These are phyloP conservation scores for Petunia secreta DNA, from an alignment of 257 asterid genomes.

Conservation along the genomic window DNA sequence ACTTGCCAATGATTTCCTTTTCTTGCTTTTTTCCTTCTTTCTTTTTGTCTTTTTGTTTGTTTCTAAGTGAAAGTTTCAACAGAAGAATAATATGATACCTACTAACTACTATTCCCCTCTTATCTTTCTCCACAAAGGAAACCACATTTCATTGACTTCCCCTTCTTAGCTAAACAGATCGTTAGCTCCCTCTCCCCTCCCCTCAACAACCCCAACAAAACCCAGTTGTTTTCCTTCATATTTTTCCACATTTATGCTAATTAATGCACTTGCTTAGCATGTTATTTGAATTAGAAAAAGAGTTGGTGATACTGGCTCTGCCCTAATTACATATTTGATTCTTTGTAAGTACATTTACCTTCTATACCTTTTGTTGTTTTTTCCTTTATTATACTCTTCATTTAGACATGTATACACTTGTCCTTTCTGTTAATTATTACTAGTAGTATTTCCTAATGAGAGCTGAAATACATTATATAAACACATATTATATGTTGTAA, in stretches of 20 bases:
- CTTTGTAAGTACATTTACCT: slow-evolving; percentile 28
- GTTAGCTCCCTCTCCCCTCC: not conserved
- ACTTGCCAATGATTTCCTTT: slow-evolving; percentile 22
- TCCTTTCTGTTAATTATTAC: not conserved
- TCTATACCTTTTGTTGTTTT: slow-evolving; percentile 28
- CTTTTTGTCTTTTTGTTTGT: slow-evolving; percentile 43
- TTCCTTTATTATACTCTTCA: not conserved
- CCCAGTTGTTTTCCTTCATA: not conserved
- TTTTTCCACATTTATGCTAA: not conserved
- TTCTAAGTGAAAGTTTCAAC: slow-evolving; percentile 41
- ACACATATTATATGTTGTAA: not conserved
- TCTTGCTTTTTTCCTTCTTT: slow-evolving; percentile 35
- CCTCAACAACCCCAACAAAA: not conserved
- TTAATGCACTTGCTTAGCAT: slow-evolving; percentile 31
- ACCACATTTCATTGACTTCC: slow-evolving; percentile 27
- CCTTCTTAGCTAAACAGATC: not conserved
- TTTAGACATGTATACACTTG: not conserved
- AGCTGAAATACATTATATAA: slow-evolving; percentile 10
- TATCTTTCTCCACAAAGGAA: slow-evolving; percentile 18
- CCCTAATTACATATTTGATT: slow-evolving; percentile 12
- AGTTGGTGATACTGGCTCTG: slow-evolving; percentile 21
- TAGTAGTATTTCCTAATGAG: not conserved
- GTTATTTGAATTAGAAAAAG: slow-evolving; percentile 40
- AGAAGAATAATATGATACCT: slow-evolving; percentile 29
- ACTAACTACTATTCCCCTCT: not conserved